A percentile compares a stretch with the other conserved stretches of the same genome.
Evolutionary conservation across 192 early-diverging fungal genomes (phyloP).

Genomic region (Thoreauomyces humboldtii): DNA sequence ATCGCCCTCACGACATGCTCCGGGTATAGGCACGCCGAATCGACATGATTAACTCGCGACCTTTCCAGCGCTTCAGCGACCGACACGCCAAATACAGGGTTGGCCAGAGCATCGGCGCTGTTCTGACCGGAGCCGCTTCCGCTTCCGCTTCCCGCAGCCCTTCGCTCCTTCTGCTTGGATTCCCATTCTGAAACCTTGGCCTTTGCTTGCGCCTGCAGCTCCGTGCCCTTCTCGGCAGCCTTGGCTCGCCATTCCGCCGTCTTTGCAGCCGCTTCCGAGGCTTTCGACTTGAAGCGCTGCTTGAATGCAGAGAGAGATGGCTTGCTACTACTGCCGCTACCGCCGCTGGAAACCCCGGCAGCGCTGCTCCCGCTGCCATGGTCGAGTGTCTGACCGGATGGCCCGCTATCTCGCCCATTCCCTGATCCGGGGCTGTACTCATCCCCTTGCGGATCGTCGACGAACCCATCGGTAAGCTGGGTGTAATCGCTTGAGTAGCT

Average conservation of each 20-base stretch:
- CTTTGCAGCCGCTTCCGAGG: constrained; percentile 17
- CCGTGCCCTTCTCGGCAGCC: constrained; percentile 19
- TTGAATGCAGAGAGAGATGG: constrained; percentile 12
- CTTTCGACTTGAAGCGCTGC: constrained; percentile 21
- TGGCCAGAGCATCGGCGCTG: neutral
- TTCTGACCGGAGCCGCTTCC: neutral
- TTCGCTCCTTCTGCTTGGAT: neutral
- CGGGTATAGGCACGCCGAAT: neutral
- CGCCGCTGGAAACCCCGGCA: neutral
- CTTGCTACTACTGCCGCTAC: neutral
- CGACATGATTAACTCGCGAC: neutral
- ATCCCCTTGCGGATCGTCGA: no score
- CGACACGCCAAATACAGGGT: constrained; percentile 7
- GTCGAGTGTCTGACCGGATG: no score
- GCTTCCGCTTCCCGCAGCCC: neutral
- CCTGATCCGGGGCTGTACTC: no score
- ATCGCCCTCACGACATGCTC: constrained; percentile 61
- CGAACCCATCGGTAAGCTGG: no score
- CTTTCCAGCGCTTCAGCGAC: neutral
- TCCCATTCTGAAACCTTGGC: constrained; percentile 17
- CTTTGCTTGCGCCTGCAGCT: constrained; percentile 11
- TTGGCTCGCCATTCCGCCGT: constrained; percentile 26
- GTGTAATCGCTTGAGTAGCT: no score
- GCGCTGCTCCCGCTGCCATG: no score
- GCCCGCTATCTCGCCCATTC: no score